Base-by-base conservation (phyloP, 2,329 filamentous ascomycete species). In the Neofusicoccum umdonicola region DNA sequence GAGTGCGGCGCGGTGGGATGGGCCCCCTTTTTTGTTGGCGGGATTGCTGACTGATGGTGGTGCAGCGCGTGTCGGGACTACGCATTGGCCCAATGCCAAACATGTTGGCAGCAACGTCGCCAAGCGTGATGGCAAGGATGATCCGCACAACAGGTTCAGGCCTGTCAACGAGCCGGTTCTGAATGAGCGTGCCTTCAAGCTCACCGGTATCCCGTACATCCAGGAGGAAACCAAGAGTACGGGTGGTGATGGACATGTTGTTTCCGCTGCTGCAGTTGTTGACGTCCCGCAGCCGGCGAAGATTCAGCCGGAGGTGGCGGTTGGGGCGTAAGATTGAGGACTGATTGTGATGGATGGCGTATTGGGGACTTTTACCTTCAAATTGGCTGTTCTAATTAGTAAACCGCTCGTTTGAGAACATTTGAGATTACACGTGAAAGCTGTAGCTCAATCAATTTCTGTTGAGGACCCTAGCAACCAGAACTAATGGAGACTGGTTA, bases 181-280 rank as follows among this genome's bases (percentile, higher is more conserved):
- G 37, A 71, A 71, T 64, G 80, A 82, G 71, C 67, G 79, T 27
- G 78, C 76, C 0, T 81, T 78, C 68, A 81, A 77, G 68, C 68
- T 83, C 61, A 83, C 81, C 1, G 81, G 81, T 2, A 81, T 83
- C 66, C 80, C 81, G 11, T 84, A 83, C 65, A 79, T 77, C 62
- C 67, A 70, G 48, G 67, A 56, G 19, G 27, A 31, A 31, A 7
- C 5, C 27, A 31, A 5, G 27, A 31, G 27, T 7, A 31, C 19
- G 7, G 52, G 12, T 15, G 37, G n/a, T 6, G 19, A 11, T 7
- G 45, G 19, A 11, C 17, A 88, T 88, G 0, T 88, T 89, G 8
- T 19, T 27, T 22, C 37, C 17, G 37, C n/a, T 2, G 5, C 37
- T n/a, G 37, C 37, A 4, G 37, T 15, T 15, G 19, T 31, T 9